Conservation (phyloP, 1,284 basidiomycete species). For the Apiotrichum veenhuisii region DNA sequence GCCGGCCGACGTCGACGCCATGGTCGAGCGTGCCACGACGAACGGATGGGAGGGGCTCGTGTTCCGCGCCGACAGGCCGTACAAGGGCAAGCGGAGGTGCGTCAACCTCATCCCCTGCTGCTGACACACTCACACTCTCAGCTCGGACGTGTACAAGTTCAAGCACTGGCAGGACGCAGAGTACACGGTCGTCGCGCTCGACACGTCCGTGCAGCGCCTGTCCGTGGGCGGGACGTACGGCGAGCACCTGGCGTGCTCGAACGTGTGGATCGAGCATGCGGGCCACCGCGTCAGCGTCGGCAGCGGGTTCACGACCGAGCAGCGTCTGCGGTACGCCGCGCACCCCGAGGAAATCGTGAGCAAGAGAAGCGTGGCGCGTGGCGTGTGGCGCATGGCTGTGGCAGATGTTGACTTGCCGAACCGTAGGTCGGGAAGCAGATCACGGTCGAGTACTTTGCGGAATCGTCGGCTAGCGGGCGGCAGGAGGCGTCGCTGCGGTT, state of each 20-base stretch:
- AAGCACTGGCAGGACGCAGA: slow-evolving; percentile 48
- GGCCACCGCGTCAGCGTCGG: slow-evolving; percentile 41
- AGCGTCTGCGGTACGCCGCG: slow-evolving; percentile 37
- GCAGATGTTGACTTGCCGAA: too few relatives aligned
- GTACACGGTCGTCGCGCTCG: slow-evolving; percentile 32
- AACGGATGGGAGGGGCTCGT: slow-evolving; percentile 48
- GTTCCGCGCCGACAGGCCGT: slow-evolving; percentile 37
- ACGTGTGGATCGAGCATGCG: slow-evolving; percentile 41
- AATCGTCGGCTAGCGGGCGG: slow-evolving; percentile 29
- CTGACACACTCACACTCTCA: slow-evolving; percentile 5
- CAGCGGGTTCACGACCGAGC: slow-evolving; percentile 40
- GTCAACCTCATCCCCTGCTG: slow-evolving; percentile 1
- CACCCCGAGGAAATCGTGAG: slow-evolving; percentile 37
- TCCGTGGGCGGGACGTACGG: slow-evolving; percentile 34
- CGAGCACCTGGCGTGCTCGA: slow-evolving; percentile 34
- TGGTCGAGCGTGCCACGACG: slow-evolving; percentile 33
- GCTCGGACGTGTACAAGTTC: slow-evolving; percentile 43
- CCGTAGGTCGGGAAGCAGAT: slow-evolving; percentile 44
- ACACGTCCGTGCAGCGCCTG: slow-evolving; percentile 34
- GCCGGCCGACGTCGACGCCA: slow-evolving; percentile 29
- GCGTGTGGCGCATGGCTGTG: too few relatives aligned
- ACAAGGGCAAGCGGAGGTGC: slow-evolving; percentile 40
- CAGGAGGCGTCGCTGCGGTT: slow-evolving; percentile 37
- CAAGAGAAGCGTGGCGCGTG: too few relatives aligned
- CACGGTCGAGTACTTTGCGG: slow-evolving; percentile 47